Evolutionary conservation across 805 yeast species (phyloP).

Genomic region (Priceomyces medius): DNA sequence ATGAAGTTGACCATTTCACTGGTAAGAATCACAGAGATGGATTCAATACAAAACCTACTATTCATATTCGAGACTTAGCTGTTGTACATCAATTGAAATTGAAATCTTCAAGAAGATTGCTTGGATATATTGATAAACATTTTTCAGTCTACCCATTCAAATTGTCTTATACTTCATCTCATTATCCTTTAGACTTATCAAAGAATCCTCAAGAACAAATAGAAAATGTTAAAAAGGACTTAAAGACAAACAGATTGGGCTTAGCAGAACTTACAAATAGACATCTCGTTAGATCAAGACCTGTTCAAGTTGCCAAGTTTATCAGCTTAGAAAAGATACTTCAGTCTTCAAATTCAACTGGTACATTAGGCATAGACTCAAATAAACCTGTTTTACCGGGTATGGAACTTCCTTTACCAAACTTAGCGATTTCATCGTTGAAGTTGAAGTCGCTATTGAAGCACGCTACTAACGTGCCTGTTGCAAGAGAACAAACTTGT

Average conservation of each 20-base stretch:
- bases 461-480: constrained; percentile 51
- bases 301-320: constrained; percentile 70
- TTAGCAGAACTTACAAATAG: constrained; percentile 77
- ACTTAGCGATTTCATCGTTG: constrained; percentile 67
- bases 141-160: constrained; percentile 92
- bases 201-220: constrained; percentile 41
- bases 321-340: constrained; percentile 68
- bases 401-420: constrained; percentile 72
- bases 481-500: constrained; percentile 79
- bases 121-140: constrained; percentile 67
- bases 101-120: constrained; percentile 67
- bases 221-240: constrained; percentile 49
- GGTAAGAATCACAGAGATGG: constrained; percentile 59
- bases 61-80: constrained; percentile 85
- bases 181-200: constrained; percentile 55
- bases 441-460: constrained; percentile 60
- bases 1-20: constrained; percentile 60
- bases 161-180: constrained; percentile 63
- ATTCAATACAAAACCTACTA: constrained; percentile 62
- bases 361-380: constrained; percentile 65
- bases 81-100: constrained; percentile 73
- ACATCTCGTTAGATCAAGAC: constrained; percentile 71
- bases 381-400: constrained; percentile 68
- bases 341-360: constrained; percentile 63
- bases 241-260: constrained; percentile 69